Evolutionary conservation across 169 alveolate genomes (phyloP), one percentile per base, ranked within the genome.

Genomic region (Plasmodium inui): DNA sequence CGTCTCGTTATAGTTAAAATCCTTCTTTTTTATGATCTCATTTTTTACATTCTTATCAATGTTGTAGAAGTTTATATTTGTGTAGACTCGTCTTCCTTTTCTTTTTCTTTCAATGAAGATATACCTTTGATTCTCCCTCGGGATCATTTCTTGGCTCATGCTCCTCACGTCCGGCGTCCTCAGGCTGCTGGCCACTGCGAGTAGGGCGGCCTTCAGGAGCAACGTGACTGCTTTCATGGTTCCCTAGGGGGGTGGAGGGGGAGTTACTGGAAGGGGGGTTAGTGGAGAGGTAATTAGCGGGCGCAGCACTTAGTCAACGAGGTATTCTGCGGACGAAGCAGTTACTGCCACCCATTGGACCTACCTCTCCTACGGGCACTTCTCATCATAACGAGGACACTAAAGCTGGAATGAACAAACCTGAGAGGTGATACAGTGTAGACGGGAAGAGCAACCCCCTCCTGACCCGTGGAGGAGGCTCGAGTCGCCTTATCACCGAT

Each of bases 51-150:
- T 78, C 30, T 85, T 85, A 12, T 88, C 88, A 2, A 79, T 55
- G 19, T 88, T 88, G 32, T 88, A 72, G 17, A 79, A 57, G 28
- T 78, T 88, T 78, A 88, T 88, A n/a, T 57, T 78, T 32, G 73
- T 57, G 46, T 88, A 88, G 46, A 79, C 19, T 32, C 28, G 34
- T 39, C 30, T 84, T 37, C 84, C 39, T 53, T 50, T 84, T 30
- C 55, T 12, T 70, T n/a, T 19, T 17, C 12, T 3, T 39, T 78
- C 61, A 37, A 28, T 32, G 8, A n/a, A 70, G 14, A 28, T 4
- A 39, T 12, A 14, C 17, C 8, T 67, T 4, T 1, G 30, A 10
- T 67, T 7, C 8, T 0, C 76, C 5, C 8, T 67, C 1, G 76
- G 76, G 6, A 19, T 19, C 14, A 67, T 67, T 26, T 67, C 76